Evolutionary conservation across 2,329 filamentous ascomycete genomes (phyloP).

Genomic region (Lachnellula subtilissima): DNA sequence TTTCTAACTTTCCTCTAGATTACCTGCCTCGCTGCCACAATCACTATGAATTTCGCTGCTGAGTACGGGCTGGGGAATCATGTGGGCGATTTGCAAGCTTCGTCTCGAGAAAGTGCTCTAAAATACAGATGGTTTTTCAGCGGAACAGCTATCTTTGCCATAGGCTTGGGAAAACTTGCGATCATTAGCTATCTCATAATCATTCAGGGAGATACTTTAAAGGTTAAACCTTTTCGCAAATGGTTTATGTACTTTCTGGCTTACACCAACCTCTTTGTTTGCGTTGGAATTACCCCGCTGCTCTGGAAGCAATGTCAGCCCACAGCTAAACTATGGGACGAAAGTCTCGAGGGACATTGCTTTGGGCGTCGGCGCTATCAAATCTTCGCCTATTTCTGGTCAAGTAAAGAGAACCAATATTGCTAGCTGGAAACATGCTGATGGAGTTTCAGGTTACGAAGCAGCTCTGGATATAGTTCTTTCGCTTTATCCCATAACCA

Average conservation of each 20-base stretch:
- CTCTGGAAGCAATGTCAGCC: not conserved
- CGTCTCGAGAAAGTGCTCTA: not conserved
- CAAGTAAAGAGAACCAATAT: not conserved
- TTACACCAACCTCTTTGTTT: not conserved
- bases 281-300: not conserved
- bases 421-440: not conserved
- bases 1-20: not conserved
- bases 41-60: not conserved
- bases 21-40: not conserved
- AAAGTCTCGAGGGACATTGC: not conserved
- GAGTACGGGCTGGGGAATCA: not conserved
- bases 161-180: not conserved
- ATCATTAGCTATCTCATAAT: not conserved
- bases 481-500: not conserved
- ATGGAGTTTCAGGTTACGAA: not conserved
- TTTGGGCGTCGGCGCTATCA: not conserved
- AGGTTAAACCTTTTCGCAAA: not conserved
- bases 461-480: not conserved
- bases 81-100: not conserved
- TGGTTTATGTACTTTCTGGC: not conserved
- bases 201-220: not conserved
- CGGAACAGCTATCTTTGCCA: not conserved
- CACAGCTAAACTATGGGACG: not conserved
- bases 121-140: not conserved
- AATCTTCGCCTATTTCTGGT: not conserved